These are phyloP conservation scores for Liquidambar formosana DNA, from an alignment of 164 flowering plant species.

Conservation along the genomic window DNA sequence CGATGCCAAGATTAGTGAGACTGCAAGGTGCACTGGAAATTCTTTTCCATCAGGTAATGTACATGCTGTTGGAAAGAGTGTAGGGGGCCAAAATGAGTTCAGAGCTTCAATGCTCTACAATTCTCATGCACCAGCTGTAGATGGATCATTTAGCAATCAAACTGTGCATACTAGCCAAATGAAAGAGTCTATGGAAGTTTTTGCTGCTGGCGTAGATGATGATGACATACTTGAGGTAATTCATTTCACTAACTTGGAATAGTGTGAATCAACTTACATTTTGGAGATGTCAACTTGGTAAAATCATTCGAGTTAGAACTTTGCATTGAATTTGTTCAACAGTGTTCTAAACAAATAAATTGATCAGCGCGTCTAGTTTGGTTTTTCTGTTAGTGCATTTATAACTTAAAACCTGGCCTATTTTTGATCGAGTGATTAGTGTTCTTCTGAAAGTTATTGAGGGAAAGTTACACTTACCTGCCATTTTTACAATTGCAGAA, in stretches of 20 bases:
- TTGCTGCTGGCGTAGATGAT: slow-evolving; percentile 51
- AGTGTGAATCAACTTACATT: background rate
- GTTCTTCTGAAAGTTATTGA: background rate
- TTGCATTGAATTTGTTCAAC: background rate
- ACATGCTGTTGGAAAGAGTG: slow-evolving; percentile 21
- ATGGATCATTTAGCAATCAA: slow-evolving; percentile 23
- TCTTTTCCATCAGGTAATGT: slow-evolving; percentile 14
- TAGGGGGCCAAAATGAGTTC: slow-evolving; percentile 15
- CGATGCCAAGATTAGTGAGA: slow-evolving; percentile 19
- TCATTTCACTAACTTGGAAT: background rate
- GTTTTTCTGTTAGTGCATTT: background rate
- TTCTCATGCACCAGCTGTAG: slow-evolving; percentile 15
- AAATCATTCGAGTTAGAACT: background rate
- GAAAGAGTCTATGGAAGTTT: slow-evolving; percentile 19
- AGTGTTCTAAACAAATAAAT: background rate
- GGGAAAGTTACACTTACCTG: background rate
- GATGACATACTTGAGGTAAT: slow-evolving; percentile 87
- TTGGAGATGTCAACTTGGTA: background rate
- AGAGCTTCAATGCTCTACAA: slow-evolving; percentile 19
- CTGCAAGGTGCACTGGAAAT: slow-evolving; percentile 18
- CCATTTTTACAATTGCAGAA: too few species aligned
- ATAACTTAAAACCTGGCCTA: background rate
- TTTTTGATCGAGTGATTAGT: background rate
- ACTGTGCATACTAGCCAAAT: slow-evolving; percentile 14
- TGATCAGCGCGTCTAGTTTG: background rate